Percentiles rank a stretch among this genome's conserved stretches.
Conservation (phyloP, 257 asterid species). For the Coffea eugenioides region DNA sequence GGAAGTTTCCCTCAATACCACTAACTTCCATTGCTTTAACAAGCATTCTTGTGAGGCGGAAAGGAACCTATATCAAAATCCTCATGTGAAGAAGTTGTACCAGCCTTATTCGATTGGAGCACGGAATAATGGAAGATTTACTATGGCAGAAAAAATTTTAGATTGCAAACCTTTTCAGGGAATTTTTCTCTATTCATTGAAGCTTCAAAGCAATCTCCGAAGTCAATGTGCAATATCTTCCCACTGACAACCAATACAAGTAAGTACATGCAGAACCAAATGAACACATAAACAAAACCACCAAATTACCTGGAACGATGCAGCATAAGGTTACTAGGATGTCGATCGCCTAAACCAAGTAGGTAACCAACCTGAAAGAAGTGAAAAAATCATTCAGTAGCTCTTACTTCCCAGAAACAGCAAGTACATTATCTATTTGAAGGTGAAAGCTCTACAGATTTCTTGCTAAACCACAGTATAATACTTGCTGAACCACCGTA, state of each 20-base stretch:
- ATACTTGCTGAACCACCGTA: neutral
- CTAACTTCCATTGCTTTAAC: constrained; percentile 99
- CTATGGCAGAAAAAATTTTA: neutral
- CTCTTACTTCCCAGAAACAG: neutral
- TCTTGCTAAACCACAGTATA: neutral
- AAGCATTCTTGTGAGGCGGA: constrained; percentile 98
- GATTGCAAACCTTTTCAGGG: constrained; percentile 82
- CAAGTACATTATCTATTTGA: too few species aligned
- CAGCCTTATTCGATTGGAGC: constrained; percentile 1
- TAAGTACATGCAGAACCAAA: constrained; percentile 19
- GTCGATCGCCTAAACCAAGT: constrained; percentile 98
- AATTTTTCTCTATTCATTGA: constrained; percentile 98
- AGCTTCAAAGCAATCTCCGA: constrained; percentile 99
- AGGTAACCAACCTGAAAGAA: constrained; percentile 85
- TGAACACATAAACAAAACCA: constrained; percentile 4
- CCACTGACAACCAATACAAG: constrained; percentile 61
- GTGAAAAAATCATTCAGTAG: constrained; percentile 12
- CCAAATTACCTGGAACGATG: constrained; percentile 79
- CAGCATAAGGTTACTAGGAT: constrained; percentile 99
- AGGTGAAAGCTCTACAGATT: neutral
- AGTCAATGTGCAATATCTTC: constrained; percentile 94
- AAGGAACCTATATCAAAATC: constrained; percentile 75
- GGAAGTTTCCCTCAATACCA: constrained; percentile 97
- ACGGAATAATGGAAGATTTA: constrained; percentile 7
- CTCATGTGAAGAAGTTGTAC: constrained; percentile 1